Percentiles rank a stretch among this genome's conserved stretches.
These are phyloP conservation scores for Lipomyces kockii DNA, from an alignment of 805 yeast genomes.

Conservation along the genomic window DNA sequence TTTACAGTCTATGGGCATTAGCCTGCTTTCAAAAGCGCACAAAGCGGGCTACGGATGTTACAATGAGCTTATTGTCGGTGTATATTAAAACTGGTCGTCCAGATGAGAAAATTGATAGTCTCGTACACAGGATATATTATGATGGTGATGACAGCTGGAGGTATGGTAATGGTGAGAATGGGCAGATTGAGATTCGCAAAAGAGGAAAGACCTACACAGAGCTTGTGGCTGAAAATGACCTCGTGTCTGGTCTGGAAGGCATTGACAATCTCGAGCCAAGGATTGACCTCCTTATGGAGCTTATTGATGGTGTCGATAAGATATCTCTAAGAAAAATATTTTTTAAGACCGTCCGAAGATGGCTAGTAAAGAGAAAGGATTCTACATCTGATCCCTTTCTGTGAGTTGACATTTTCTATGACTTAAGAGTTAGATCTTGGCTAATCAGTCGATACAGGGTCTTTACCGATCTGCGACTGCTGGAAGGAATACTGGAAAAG, in stretches of 20 bases:
- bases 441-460: conserved; percentile 46
- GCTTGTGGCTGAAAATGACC: neutral
- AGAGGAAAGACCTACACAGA: conserved; percentile 15
- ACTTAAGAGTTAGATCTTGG: neutral
- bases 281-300: conserved; percentile 17
- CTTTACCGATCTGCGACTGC: conserved; percentile 63
- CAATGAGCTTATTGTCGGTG: conserved; percentile 22
- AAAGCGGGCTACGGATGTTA: conserved; percentile 27
- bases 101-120: conserved; percentile 46
- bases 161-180: conserved; percentile 40
- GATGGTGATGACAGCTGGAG: conserved; percentile 43
- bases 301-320: conserved; percentile 53
- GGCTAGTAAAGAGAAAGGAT: conserved; percentile 52
- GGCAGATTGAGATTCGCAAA: conserved; percentile 41
- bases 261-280: conserved; percentile 25
- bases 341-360: conserved; percentile 58
- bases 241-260: conserved; percentile 20
- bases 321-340: conserved; percentile 51
- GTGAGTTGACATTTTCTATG: conserved; percentile 7
- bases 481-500: conserved; percentile 63
- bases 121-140: conserved; percentile 44
- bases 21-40: conserved; percentile 25
- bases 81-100: conserved; percentile 33
- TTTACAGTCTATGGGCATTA: conserved; percentile 27
- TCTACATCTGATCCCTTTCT: conserved; percentile 30